Evolutionary conservation across 331 rosid genomes (phyloP).

Genomic region (Ulmus americana): DNA sequence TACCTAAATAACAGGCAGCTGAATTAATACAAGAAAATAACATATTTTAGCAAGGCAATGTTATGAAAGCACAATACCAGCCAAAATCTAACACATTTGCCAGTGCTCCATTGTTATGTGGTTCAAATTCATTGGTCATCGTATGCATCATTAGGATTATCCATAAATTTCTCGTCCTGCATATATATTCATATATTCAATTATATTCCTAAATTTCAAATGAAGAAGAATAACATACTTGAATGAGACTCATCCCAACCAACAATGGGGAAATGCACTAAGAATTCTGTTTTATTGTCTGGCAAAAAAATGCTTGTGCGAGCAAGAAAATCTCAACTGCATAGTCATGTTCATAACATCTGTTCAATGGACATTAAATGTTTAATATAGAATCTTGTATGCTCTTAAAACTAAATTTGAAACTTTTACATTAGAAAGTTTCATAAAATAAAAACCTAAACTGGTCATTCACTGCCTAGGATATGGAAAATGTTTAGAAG

Average conservation of each 20-base stretch:
- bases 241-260: not conserved
- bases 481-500: too few species aligned
- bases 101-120: not conserved
- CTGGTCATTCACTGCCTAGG: not conserved
- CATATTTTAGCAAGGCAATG: not conserved
- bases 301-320: not conserved
- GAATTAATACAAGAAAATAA: not conserved
- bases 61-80: conserved; percentile 18
- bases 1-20: conserved; percentile 6
- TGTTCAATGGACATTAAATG: not conserved
- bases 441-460: not conserved
- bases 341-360: not conserved
- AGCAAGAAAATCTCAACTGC: not conserved
- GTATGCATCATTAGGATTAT: conserved; percentile 1
- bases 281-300: not conserved
- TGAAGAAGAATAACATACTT: not conserved
- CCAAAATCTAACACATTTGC: conserved; percentile 5
- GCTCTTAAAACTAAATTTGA: not conserved
- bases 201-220: not conserved
- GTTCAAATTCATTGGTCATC: conserved; percentile 3
- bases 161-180: not conserved
- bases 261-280: not conserved
- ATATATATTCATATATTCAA: not conserved
- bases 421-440: not conserved
- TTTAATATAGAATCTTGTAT: not conserved